Evolutionary conservation across 352 stramenopile species (phyloP).

Genomic region (Globisporangium parvum): DNA sequence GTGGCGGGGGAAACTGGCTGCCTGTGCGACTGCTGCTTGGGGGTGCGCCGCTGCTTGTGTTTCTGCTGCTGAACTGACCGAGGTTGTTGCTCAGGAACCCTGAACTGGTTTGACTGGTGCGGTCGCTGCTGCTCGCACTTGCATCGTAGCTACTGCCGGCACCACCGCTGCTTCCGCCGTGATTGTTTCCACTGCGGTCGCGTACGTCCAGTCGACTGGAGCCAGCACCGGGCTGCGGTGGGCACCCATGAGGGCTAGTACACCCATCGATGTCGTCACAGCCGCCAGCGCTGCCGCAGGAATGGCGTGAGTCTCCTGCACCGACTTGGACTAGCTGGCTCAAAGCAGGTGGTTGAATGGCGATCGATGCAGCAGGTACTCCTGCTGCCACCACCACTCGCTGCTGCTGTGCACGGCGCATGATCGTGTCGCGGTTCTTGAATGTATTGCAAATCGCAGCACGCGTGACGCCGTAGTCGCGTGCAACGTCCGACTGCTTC

Average conservation of each 20-base stretch:
- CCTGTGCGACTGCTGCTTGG: neutral
- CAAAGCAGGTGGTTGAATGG: neutral
- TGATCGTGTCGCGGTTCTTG: constrained; percentile 45
- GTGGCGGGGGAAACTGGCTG: too few relatives aligned
- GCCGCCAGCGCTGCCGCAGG: too few relatives aligned
- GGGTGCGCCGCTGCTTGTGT: neutral
- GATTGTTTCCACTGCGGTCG: too few relatives aligned
- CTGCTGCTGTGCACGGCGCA: constrained; percentile 20
- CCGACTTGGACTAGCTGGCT: too few relatives aligned
- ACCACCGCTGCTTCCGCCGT: neutral
- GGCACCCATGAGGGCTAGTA: too few relatives aligned
- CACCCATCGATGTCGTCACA: too few relatives aligned
- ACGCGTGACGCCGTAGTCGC: constrained; percentile 60
- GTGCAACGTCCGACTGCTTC: constrained; percentile 54
- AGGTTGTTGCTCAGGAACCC: neutral
- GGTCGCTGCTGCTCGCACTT: neutral
- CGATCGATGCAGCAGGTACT: neutral
- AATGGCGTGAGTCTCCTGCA: too few relatives aligned
- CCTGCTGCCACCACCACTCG: neutral
- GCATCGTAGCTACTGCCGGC: neutral
- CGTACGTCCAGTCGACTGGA: neutral
- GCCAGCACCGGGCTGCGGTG: too few relatives aligned
- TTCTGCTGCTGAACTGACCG: neutral
- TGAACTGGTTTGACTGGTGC: neutral
- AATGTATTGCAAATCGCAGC: constrained; percentile 59